Conservation (phyloP, 345 rosid genomes). For the Orychophragmus violaceus region DNA sequence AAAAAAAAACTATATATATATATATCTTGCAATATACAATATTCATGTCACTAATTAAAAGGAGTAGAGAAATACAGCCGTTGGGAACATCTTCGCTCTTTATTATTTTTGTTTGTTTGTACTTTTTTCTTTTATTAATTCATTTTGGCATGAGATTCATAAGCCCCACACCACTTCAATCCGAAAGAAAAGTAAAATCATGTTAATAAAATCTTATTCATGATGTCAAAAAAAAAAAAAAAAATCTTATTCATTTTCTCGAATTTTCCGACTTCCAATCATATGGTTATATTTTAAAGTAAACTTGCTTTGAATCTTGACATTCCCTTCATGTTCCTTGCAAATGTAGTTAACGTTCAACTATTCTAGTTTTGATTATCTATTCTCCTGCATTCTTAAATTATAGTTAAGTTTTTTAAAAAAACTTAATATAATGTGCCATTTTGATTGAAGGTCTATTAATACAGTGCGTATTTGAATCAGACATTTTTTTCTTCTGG, state of each 20-base stretch:
- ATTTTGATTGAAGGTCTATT: background rate
- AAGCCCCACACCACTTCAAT: conserved; percentile 15
- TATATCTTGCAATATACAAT: too few species aligned
- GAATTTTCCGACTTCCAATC: background rate
- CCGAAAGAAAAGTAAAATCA: background rate
- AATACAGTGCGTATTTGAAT: background rate
- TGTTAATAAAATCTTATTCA: background rate
- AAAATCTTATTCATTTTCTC: background rate
- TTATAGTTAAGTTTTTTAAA: background rate
- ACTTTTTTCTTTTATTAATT: background rate
- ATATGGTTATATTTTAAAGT: background rate
- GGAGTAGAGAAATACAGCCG: background rate
- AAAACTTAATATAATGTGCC: background rate
- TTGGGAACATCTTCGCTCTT: conserved; percentile 10
- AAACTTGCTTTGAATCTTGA: conserved; percentile 20
- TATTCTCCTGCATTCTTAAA: background rate
- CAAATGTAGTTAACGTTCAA: background rate
- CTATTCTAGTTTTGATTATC: background rate
- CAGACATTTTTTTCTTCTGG: too few species aligned
- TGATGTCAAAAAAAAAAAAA: too few species aligned
- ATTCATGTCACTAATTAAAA: background rate
- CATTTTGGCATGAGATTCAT: conserved; percentile 21
- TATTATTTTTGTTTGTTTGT: background rate
- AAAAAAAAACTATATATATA: too few species aligned
- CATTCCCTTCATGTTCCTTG: conserved; percentile 4